A percentile compares a stretch with the other conserved stretches of the same genome.
Evolutionary conservation across 2,329 filamentous ascomycete species (phyloP).

Genomic region (Phyllachora maydis): DNA sequence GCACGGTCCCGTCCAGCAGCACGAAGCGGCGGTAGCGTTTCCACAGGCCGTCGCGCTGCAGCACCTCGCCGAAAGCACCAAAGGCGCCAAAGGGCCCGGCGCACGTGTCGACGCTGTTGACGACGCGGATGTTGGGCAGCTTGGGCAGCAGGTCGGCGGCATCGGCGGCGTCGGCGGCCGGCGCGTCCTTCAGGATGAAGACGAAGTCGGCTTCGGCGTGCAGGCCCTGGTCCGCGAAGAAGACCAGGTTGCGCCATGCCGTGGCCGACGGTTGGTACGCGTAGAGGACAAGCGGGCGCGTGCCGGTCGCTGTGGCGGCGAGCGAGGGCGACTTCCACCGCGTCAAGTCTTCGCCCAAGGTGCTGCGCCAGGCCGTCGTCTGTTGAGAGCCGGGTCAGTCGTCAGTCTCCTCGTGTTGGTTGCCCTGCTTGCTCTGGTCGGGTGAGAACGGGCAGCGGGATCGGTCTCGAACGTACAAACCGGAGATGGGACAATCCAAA

Average conservation of each 20-base stretch:
- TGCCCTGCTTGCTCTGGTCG: too few relatives aligned
- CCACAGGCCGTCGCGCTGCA: conserved; percentile 11
- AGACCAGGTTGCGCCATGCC: conserved; percentile 12
- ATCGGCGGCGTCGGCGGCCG: too few relatives aligned
- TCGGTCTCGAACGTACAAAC: too few relatives aligned
- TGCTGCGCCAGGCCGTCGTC: too few relatives aligned
- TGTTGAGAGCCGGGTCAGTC: too few relatives aligned
- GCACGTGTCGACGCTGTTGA: conserved; percentile 11
- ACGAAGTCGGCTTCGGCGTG: conserved; percentile 16
- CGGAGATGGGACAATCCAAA: too few relatives aligned
- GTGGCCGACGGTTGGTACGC: conserved; percentile 12
- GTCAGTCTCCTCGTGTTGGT: too few relatives aligned
- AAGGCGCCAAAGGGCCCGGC: too few relatives aligned
- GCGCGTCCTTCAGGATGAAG: conserved; percentile 16
- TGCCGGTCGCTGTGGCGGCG: too few relatives aligned
- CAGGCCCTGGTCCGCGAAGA: conserved; percentile 14
- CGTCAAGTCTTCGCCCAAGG: too few relatives aligned
- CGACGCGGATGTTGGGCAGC: conserved; percentile 10
- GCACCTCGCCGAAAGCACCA: conserved; percentile 13
- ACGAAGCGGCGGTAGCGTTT: conserved; percentile 14
- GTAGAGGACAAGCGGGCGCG: conserved; percentile 14
- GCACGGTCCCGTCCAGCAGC: conserved; percentile 12
- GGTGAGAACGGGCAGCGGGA: too few relatives aligned
- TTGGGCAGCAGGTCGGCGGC: conserved; percentile 8
- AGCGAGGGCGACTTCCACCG: too few relatives aligned